A percentile compares a stretch with the other conserved stretches of the same genome.
These are phyloP conservation scores for Schizosaccharomyces lindneri DNA, from an alignment of 805 yeast species.

Conservation along the genomic window DNA sequence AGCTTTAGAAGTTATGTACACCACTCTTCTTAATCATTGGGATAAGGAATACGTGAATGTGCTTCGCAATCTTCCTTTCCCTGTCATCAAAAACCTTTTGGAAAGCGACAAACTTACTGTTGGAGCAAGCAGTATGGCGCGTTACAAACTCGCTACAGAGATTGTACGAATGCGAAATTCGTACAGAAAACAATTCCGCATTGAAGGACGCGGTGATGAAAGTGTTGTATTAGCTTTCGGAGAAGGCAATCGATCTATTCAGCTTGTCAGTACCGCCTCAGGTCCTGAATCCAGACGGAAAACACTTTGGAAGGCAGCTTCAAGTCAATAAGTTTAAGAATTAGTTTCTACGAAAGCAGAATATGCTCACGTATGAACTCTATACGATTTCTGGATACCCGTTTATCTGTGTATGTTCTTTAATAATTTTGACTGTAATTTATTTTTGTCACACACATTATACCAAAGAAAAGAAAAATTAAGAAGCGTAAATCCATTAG, in stretches of 20 bases:
- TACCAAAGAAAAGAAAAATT: too few species aligned
- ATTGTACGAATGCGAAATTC: slow-evolving; percentile 11
- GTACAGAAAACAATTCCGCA: slow-evolving; percentile 5
- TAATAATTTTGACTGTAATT: too few species aligned
- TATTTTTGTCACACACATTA: too few species aligned
- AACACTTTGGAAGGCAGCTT: slow-evolving; percentile 7
- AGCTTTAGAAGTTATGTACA: slow-evolving; percentile 6
- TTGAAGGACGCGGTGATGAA: slow-evolving; percentile 9
- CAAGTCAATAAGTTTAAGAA: neutral
- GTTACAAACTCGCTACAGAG: slow-evolving; percentile 13
- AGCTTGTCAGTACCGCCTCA: slow-evolving; percentile 6
- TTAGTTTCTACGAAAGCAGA: too few species aligned
- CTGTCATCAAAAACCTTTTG: slow-evolving; percentile 11
- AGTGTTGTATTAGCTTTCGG: slow-evolving; percentile 16
- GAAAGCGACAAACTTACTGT: slow-evolving; percentile 11
- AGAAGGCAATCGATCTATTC: slow-evolving; percentile 14
- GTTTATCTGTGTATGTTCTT: too few species aligned
- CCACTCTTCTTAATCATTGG: slow-evolving; percentile 3
- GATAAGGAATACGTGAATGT: neutral
- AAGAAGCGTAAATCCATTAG: too few species aligned
- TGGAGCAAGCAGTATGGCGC: slow-evolving; percentile 11
- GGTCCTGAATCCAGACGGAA: slow-evolving; percentile 5
- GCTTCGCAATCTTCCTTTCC: slow-evolving; percentile 12
- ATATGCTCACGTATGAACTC: too few species aligned
- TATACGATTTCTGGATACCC: too few species aligned